phyloP scores from a whole-genome alignment of 176 grass and related monocot species.

The Carex littledalei region DNA sequence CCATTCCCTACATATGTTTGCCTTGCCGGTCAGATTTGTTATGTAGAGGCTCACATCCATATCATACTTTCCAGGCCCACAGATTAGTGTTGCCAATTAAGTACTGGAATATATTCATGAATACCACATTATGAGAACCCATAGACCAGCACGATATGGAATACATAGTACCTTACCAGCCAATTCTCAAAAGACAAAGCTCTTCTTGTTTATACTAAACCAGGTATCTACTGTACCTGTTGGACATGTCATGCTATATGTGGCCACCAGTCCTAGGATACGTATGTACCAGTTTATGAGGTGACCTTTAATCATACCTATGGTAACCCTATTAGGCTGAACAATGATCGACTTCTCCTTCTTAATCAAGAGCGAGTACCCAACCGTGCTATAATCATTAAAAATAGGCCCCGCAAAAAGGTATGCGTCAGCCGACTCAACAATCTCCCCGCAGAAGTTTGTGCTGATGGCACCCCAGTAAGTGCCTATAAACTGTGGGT shows the following conservation, averaged over 20 bases:
- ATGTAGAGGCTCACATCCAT: background rate
- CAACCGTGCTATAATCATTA: constrained; percentile 83
- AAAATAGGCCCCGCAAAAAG: constrained; percentile 66
- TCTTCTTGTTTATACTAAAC: background rate
- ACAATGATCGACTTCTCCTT: constrained; percentile 71
- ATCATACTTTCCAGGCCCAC: background rate
- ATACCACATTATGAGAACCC: background rate
- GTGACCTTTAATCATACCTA: constrained; percentile 25
- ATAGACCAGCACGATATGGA: background rate
- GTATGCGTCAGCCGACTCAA: constrained; percentile 72
- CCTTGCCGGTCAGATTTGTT: background rate
- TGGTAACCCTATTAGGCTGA: constrained; percentile 65
- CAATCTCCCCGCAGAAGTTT: constrained; percentile 71
- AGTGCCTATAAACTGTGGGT: constrained; percentile 77
- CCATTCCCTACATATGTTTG: constrained; percentile 34
- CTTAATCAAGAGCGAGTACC: constrained; percentile 71
- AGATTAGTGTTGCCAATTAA: background rate
- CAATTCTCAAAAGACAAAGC: background rate
- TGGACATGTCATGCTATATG: background rate
- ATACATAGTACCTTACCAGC: background rate
- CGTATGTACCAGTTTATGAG: background rate
- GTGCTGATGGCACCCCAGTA: constrained; percentile 75
- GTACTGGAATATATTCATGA: background rate
- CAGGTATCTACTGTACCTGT: background rate
- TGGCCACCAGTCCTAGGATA: background rate